Evolutionary conservation across 352 stramenopile species (phyloP).

Genomic region (Globisporangium middletonii): DNA sequence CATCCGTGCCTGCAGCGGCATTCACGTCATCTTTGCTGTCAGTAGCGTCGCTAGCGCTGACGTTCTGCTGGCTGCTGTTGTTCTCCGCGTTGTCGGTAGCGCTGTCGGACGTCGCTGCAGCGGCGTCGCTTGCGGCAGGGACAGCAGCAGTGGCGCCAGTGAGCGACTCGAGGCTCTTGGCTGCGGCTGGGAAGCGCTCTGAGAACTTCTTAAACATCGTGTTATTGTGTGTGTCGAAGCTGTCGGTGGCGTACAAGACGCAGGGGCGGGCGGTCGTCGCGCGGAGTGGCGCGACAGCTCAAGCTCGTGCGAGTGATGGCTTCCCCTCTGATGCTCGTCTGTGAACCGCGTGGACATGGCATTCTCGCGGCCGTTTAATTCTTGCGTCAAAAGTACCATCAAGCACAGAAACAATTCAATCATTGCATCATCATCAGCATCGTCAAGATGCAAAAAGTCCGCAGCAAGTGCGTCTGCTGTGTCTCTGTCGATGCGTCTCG

Average conservation of each 20-base stretch:
- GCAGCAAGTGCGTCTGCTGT: slow-evolving; percentile 35
- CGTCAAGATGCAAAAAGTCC: slow-evolving; percentile 36
- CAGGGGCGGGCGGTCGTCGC: background rate
- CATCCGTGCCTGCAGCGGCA: background rate
- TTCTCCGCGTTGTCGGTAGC: slow-evolving; percentile 1
- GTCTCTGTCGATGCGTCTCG: slow-evolving; percentile 1
- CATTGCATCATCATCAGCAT: background rate
- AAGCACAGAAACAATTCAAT: background rate
- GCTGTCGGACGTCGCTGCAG: slow-evolving; percentile 19
- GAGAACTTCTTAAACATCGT: slow-evolving; percentile 77
- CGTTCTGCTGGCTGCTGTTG: slow-evolving; percentile 6
- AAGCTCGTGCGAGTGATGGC: slow-evolving; percentile 2
- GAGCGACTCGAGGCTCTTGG: slow-evolving; percentile 63
- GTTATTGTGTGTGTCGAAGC: background rate
- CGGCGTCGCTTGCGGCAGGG: background rate
- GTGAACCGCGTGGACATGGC: background rate
- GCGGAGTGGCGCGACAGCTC: background rate
- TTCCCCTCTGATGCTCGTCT: background rate
- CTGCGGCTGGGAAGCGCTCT: slow-evolving; percentile 65
- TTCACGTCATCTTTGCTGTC: background rate
- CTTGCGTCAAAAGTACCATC: background rate
- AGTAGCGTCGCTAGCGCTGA: background rate
- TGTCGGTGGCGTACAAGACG: background rate
- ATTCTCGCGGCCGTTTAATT: slow-evolving; percentile 4
- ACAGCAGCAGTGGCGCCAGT: slow-evolving; percentile 14